Conservation (phyloP, 1,284 basidiomycete genomes). For the Pterulicium gracile region DNA sequence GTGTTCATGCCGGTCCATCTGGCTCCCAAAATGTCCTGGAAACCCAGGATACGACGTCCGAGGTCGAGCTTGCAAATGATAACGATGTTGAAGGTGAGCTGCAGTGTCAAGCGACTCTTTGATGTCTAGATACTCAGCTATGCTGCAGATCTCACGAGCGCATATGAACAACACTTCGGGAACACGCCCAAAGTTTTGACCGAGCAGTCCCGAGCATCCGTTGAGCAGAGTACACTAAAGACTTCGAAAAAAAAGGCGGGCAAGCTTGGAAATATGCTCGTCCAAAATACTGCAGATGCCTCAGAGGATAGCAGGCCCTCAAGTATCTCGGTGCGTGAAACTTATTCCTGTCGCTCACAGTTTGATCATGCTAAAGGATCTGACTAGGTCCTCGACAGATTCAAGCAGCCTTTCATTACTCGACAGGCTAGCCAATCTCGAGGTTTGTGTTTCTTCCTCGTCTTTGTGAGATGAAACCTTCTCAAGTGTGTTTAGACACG, state of each 20-base stretch:
- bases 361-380: neutral
- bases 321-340: too few species aligned
- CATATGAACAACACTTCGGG: conserved; percentile 63
- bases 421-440: conserved; percentile 40
- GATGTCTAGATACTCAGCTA: conserved; percentile 3
- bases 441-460: conserved; percentile 26
- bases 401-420: conserved; percentile 33
- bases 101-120: conserved; percentile 21
- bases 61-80: neutral
- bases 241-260: conserved; percentile 26
- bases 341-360: too few species aligned
- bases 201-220: conserved; percentile 32
- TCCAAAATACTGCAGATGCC: neutral
- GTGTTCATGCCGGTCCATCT: conserved; percentile 6
- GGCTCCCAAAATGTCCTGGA: too few species aligned
- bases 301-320: too few species aligned
- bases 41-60: too few species aligned
- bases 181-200: conserved; percentile 34
- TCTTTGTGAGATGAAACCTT: conserved; percentile 4
- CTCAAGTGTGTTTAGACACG: conserved; percentile 29
- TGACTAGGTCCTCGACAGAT: neutral
- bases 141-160: conserved; percentile 21
- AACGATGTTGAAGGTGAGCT: too few species aligned
- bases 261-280: conserved; percentile 32
- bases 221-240: conserved; percentile 42